These are phyloP conservation scores for Ceratocystis cubensis DNA, from an alignment of 2,329 filamentous ascomycete genomes.

Conservation along the genomic window DNA sequence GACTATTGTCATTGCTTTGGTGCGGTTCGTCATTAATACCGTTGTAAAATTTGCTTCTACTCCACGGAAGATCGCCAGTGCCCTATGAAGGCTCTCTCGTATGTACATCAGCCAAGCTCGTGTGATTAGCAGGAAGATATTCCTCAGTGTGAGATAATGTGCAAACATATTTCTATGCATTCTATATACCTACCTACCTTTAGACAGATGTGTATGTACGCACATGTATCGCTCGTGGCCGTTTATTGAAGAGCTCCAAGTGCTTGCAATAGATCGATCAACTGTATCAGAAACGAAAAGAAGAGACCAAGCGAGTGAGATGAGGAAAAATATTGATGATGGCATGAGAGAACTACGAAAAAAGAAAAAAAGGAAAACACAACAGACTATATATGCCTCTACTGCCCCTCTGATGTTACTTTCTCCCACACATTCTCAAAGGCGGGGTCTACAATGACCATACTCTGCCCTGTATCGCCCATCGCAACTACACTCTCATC, in stretches of 20 bases:
- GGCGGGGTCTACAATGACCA: constrained; percentile 25
- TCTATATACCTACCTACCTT: no score
- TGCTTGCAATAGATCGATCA: no score
- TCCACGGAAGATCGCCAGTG: constrained; percentile 1
- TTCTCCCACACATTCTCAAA: constrained; percentile 62
- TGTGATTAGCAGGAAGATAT: not conserved
- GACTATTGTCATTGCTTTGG: not conserved
- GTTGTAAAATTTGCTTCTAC: constrained; percentile 3
- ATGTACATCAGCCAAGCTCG: not conserved
- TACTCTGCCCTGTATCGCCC: constrained; percentile 29
- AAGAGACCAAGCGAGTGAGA: not conserved
- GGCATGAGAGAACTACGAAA: constrained; percentile 20
- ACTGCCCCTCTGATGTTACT: constrained; percentile 30
- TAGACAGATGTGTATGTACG: no score
- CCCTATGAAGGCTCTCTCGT: not conserved
- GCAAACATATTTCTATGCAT: not conserved
- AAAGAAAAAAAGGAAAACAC: constrained; percentile 17
- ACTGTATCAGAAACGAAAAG: not conserved
- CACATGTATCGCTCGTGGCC: no score
- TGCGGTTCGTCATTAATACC: not conserved
- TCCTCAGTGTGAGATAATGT: not conserved
- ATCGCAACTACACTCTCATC: constrained; percentile 45
- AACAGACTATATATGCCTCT: constrained; percentile 12
- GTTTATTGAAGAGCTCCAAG: no score
- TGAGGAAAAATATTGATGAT: constrained; percentile 3